These are phyloP conservation scores for Lentinula lateritia DNA, from an alignment of 768 basidiomycete species.

Conservation along the genomic window DNA sequence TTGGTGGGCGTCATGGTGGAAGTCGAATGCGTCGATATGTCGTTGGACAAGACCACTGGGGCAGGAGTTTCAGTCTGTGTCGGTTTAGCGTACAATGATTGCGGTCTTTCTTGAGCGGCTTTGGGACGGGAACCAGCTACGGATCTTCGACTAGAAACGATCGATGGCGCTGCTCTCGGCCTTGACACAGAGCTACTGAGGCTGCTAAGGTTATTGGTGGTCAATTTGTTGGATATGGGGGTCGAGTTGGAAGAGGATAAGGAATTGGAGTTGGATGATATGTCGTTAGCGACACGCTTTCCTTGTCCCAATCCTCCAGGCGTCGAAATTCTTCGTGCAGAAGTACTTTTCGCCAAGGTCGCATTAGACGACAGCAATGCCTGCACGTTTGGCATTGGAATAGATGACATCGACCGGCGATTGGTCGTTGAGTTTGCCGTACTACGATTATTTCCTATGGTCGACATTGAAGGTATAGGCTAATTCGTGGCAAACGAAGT, in stretches of 20 bases:
- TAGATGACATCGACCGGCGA: constrained; percentile 2
- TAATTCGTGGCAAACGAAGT: background rate
- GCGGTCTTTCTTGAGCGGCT: background rate
- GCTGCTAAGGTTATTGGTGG: background rate
- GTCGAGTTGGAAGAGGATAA: constrained; percentile 1
- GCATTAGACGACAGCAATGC: constrained; percentile 1
- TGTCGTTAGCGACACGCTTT: background rate
- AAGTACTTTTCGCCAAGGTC: background rate
- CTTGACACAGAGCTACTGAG: background rate
- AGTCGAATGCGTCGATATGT: background rate
- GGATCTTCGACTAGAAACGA: constrained; percentile 2
- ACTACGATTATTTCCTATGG: constrained; percentile 1
- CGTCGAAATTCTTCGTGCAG: background rate
- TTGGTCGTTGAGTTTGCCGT: background rate
- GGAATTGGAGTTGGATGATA: background rate
- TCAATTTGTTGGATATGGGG: background rate
- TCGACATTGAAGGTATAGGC: background rate
- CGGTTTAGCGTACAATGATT: background rate
- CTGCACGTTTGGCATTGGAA: background rate
- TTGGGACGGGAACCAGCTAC: background rate
- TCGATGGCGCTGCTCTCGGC: background rate
- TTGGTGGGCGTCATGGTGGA: constrained; percentile 1
- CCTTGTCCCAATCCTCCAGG: background rate
- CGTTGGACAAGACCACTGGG: background rate
- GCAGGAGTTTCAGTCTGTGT: background rate